Evolutionary conservation across 345 rosid genomes (phyloP), one percentile per base, ranked within the genome.

Genomic region (Corymbia maculata): DNA sequence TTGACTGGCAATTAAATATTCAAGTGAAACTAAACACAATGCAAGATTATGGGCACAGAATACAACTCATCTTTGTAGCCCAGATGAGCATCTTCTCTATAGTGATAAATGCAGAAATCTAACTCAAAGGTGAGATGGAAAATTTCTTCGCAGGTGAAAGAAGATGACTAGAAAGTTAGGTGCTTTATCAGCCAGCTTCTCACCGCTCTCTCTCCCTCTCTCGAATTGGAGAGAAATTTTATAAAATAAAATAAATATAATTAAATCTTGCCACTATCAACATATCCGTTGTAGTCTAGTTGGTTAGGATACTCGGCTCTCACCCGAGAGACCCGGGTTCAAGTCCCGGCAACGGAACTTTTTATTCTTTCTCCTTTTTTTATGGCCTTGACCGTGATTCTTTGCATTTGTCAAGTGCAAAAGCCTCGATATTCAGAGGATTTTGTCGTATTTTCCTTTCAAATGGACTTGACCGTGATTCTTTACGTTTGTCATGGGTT

Each of bases 241-340:
- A 55, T 22, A 22, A 55, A 0, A 8, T 0, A 4, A 55, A 0
- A 55, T 55, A 55, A 0, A 0, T 22, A 22, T 1, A 55, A 22
- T 3, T 0, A 22, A 36, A 55, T 9, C 28, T 9, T 0, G 24
- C 0, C 4, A 8, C 4, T 0, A 6, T 9, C 0, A 0, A 0
- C 1, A 0, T 9, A 5, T 92, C 91, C 90, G 92, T 91, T 93
- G 94, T 91, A 92, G 94, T 93, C 93, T 90, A 93, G 92, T 89
- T 86, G 93, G 92, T 91, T 85, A 91, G 92, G 94, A 92, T 91
- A 91, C 90, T 91, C 92, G 93, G 91, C 93, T 93, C 91, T 93
- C 94, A 93, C 93, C 92, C 91, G 91, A 92, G 88, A 89, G 92
- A 90, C 92, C 92, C 90, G 90, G 92, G 91, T 91, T 91, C 90